Evolutionary conservation across 2,329 filamentous ascomycete species (phyloP), one percentile per base, ranked within the genome.

Genomic region (Xylaria sp.): DNA sequence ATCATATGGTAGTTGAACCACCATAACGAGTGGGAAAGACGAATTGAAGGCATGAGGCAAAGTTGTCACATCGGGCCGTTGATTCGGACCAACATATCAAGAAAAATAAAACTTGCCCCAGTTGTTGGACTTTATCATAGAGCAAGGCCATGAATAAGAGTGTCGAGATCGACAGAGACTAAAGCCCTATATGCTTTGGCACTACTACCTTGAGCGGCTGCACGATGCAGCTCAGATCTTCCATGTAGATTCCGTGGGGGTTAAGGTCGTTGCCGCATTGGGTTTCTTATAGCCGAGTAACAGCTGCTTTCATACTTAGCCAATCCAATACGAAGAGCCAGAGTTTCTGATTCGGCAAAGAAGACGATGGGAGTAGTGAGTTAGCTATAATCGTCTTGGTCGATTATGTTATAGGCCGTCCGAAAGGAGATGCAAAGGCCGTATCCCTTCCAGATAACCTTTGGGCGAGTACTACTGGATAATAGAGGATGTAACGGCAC

Each of bases 1-100:
- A 60, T 77, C 78, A 62, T 73, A 61, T 15, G 79, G 80, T 59
- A 81, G 71, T 74, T 80, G 79, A 67, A 77, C 75, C 63, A 76
- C 78, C 80, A 82, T 82, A 69, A 75, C 75, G 72, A 73, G 64
- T 63, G 63, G 69, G 33, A 60, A 59, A 56, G 49, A 64, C 23
- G 48, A 69, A 51, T 46, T 56, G 62, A 59, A 74, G 70, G 66
- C 73, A 75, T 76, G 48, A 64, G 67, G 63, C 11, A 58, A 38
- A 42, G 28, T 54, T 51, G 42, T 63, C 46, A 58, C 54, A 54
- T 61, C 38, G 3, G 53, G 56, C 5, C 28, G 31, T 58, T 48
- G 26, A 69, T 57, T 53, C 48, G 42, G 60, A 57, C 33, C 59
- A 11, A n/a, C 36, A 66, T 53, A 58, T 63, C 46, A 66, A 56